A percentile compares a stretch with the other conserved stretches of the same genome.
These are phyloP conservation scores for Aspergillus eucalypticola DNA, from an alignment of 2,329 filamentous ascomycete species.

Conservation along the genomic window DNA sequence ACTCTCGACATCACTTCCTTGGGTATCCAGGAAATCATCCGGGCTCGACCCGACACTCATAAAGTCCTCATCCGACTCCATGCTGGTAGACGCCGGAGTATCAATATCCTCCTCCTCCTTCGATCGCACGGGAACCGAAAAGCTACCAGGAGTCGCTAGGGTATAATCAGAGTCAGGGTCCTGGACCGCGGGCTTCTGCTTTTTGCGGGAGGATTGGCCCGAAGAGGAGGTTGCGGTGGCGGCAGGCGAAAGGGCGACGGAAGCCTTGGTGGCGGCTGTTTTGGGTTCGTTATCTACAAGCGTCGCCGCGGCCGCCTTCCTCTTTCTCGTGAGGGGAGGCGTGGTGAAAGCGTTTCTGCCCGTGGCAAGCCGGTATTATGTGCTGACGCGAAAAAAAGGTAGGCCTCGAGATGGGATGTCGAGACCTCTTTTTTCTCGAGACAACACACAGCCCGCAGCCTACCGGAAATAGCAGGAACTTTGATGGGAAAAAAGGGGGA, in stretches of 20 bases:
- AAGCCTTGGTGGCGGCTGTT: conserved; percentile 33
- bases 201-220: conserved; percentile 19
- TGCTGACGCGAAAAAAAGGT: conserved; percentile 26
- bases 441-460: conserved; percentile 29
- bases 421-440: conserved; percentile 26
- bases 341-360: conserved; percentile 45
- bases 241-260: conserved; percentile 25
- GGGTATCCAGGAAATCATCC: conserved; percentile 63
- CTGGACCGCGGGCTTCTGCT: conserved; percentile 20
- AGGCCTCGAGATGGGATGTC: conserved; percentile 21
- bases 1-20: conserved; percentile 72
- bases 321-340: conserved; percentile 55
- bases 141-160: conserved; percentile 11
- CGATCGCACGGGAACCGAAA: conserved; percentile 20
- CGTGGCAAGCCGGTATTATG: conserved; percentile 21
- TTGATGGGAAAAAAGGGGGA: background rate
- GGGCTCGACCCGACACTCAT: conserved; percentile 81
- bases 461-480: conserved; percentile 14
- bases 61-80: conserved; percentile 96
- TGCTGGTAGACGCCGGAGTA: conserved; percentile 54
- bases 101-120: conserved; percentile 38
- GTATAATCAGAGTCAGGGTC: conserved; percentile 15
- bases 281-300: conserved; percentile 31
- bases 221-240: conserved; percentile 25
- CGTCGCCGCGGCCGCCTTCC: conserved; percentile 54